These are phyloP conservation scores for Lentinula edodes DNA, from an alignment of 768 basidiomycete species.

Conservation along the genomic window DNA sequence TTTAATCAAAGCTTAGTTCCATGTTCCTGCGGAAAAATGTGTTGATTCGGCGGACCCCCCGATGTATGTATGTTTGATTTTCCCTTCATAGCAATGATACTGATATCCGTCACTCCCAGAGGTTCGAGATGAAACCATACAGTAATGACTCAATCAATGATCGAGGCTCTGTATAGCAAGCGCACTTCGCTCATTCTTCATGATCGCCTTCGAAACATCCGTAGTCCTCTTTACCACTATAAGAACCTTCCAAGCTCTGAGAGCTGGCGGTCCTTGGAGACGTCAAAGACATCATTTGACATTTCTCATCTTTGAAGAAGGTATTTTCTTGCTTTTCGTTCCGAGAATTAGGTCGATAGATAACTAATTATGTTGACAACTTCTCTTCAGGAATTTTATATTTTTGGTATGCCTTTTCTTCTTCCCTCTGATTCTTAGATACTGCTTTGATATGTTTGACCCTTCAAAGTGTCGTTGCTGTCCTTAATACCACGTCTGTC, in stretches of 20 bases:
- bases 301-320: slow-evolving; percentile 6
- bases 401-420: background rate
- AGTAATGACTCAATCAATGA: background rate
- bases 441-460: background rate
- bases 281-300: slow-evolving; percentile 3
- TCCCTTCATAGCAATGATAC: background rate
- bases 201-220: slow-evolving; percentile 13
- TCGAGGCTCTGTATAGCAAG: slow-evolving; percentile 1
- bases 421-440: background rate
- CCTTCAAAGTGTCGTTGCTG: background rate
- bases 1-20: slow-evolving; percentile 7
- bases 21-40: slow-evolving; percentile 14
- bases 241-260: slow-evolving; percentile 14
- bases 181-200: slow-evolving; percentile 13
- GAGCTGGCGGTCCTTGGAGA: slow-evolving; percentile 4
- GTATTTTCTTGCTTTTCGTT: background rate
- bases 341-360: background rate
- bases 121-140: background rate
- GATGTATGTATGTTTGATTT: slow-evolving; percentile 8
- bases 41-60: slow-evolving; percentile 11
- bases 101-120: background rate
- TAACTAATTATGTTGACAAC: background rate
- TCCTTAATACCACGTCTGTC: background rate
- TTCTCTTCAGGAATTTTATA: background rate
- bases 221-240: slow-evolving; percentile 12